Evolutionary conservation across 2,329 filamentous ascomycete genomes (phyloP).

Genomic region (Neurospora sp.): DNA sequence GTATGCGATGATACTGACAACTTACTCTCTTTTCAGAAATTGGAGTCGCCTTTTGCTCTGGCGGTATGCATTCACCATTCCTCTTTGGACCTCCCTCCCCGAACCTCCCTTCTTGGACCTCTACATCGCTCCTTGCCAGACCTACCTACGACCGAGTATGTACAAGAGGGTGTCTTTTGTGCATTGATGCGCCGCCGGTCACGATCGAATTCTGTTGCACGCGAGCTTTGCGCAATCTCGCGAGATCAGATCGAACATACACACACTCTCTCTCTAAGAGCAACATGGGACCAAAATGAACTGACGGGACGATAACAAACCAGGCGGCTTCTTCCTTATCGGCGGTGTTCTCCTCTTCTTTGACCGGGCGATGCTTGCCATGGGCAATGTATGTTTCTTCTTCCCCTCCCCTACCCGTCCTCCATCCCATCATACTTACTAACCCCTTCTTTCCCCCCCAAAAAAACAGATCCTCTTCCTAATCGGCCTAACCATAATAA

Average conservation of each 20-base stretch:
- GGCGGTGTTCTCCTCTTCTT: slow-evolving; percentile 96
- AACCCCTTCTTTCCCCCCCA: slow-evolving; percentile 1
- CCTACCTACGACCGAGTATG: neutral
- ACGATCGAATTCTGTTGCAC: neutral
- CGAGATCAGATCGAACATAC: neutral
- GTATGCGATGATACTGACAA: slow-evolving; percentile 18
- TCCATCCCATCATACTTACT: neutral
- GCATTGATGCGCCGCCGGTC: neutral
- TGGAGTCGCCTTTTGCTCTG: slow-evolving; percentile 94
- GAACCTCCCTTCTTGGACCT: slow-evolving; percentile 8
- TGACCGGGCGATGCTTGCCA: slow-evolving; percentile 93
- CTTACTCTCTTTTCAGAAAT: slow-evolving; percentile 54
- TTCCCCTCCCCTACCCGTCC: neutral
- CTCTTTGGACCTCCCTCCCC: neutral
- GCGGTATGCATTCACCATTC: slow-evolving; percentile 54
- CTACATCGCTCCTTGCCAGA: neutral
- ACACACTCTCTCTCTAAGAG: too few species aligned
- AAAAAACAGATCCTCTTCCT: slow-evolving; percentile 79
- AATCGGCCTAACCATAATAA: slow-evolving; percentile 90
- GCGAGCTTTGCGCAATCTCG: neutral
- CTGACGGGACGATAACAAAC: slow-evolving; percentile 6
- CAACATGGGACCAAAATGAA: slow-evolving; percentile 10
- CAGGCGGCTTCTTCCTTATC: slow-evolving; percentile 89
- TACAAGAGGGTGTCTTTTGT: too few species aligned
- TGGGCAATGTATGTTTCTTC: slow-evolving; percentile 69